A percentile compares a stretch with the other conserved stretches of the same genome.
These are phyloP conservation scores for Russula brevipes DNA, from an alignment of 768 basidiomycete species.

Conservation along the genomic window DNA sequence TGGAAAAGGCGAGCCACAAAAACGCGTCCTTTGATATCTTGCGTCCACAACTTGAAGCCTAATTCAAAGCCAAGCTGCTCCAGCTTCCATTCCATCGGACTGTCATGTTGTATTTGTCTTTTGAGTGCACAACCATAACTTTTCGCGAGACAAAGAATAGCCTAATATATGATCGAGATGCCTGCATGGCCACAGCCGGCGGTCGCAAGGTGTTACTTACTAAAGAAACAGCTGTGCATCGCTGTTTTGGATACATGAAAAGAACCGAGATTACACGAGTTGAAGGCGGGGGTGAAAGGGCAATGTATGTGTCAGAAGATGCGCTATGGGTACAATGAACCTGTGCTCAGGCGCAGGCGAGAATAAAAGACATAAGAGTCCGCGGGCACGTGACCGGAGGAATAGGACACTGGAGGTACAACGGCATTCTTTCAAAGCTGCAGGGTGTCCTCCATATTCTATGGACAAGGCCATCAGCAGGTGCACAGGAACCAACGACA, in stretches of 20 bases:
- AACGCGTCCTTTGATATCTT: no score
- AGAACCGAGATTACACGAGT: not conserved
- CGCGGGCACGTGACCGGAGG: no score
- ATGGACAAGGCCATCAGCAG: not conserved
- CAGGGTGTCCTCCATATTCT: slow-evolving; percentile 10
- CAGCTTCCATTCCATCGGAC: no score
- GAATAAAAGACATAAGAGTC: not conserved
- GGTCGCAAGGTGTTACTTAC: not conserved
- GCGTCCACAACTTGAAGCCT: no score
- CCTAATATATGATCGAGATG: not conserved
- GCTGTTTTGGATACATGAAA: not conserved
- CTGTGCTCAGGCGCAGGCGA: not conserved
- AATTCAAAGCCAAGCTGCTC: no score
- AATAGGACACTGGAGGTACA: no score
- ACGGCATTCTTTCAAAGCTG: not conserved
- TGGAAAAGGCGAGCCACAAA: no score
- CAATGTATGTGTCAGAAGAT: not conserved
- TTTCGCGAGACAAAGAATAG: no score
- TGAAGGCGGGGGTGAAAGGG: not conserved
- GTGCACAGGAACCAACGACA: not conserved
- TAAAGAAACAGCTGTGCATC: not conserved
- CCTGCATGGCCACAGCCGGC: not conserved
- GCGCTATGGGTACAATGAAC: not conserved
- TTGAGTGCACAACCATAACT: no score
- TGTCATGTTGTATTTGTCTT: no score